Conservation (phyloP, 73 alveolate species). For the Uronychia setigera region DNA sequence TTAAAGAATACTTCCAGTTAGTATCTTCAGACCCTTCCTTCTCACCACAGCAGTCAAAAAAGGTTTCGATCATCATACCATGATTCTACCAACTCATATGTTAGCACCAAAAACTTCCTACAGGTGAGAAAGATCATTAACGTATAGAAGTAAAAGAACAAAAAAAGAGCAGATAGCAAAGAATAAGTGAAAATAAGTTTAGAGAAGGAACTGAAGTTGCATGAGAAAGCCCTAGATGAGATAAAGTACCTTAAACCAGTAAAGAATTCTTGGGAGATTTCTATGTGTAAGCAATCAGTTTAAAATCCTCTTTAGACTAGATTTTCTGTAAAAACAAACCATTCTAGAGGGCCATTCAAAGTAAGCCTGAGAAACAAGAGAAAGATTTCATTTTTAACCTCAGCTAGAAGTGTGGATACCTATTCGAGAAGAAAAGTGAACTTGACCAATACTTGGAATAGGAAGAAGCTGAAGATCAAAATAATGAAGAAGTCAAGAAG, state of each 20-base stretch:
- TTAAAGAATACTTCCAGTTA: not conserved
- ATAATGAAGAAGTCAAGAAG: not conserved
- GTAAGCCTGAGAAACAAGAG: not conserved
- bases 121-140: not conserved
- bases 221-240: not conserved
- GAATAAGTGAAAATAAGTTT: not conserved
- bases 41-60: no score
- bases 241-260: not conserved
- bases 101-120: not conserved
- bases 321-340: not conserved
- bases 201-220: not conserved
- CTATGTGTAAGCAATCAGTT: not conserved
- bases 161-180: not conserved
- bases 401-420: not conserved
- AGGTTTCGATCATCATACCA: not conserved
- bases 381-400: no score
- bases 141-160: not conserved
- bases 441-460: not conserved
- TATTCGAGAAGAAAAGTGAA: not conserved
- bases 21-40: no score
- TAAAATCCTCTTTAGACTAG: not conserved
- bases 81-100: not conserved
- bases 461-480: not conserved
- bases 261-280: not conserved
- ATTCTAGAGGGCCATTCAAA: not conserved